These are phyloP conservation scores for Geotrichum fermentans DNA, from an alignment of 1,139 yeast species.

Conservation along the genomic window DNA sequence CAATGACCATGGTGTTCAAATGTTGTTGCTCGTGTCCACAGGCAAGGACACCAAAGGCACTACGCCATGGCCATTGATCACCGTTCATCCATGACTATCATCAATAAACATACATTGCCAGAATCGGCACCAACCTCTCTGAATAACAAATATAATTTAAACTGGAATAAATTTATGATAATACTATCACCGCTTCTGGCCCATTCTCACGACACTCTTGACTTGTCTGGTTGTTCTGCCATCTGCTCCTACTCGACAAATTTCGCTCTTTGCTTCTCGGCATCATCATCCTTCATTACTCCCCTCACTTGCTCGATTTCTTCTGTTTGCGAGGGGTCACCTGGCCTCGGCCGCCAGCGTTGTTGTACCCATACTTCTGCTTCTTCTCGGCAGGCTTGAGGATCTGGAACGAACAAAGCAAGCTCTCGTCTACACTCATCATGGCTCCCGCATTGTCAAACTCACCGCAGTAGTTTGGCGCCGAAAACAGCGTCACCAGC, in stretches of 20 bases:
- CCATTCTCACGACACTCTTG: neutral
- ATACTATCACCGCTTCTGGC: constrained; percentile 6
- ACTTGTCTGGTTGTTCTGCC: neutral
- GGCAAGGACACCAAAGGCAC: too few relatives aligned
- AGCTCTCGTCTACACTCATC: constrained; percentile 97
- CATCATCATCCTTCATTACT: neutral
- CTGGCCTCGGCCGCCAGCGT: constrained; percentile 12
- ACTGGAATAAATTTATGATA: constrained; percentile 6
- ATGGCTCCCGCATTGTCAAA: constrained; percentile 98
- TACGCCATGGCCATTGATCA: too few relatives aligned
- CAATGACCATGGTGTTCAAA: too few relatives aligned
- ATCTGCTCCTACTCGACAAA: neutral
- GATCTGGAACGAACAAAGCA: constrained; percentile 94
- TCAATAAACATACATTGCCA: too few relatives aligned
- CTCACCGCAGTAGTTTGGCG: constrained; percentile 98
- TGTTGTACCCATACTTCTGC: constrained; percentile 59
- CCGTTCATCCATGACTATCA: too few relatives aligned
- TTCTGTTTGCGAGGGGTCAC: constrained; percentile 17
- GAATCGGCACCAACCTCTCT: too few relatives aligned
- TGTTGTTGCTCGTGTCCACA: too few relatives aligned
- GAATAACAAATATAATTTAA: constrained; percentile 1
- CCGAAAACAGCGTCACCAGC: constrained; percentile 88
- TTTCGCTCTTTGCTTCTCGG: neutral
- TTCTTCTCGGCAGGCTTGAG: constrained; percentile 96
- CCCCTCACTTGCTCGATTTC: constrained; percentile 8